Evolutionary conservation across 495 filamentous ascomycete species (phyloP).

Genomic region (Neurospora sp.): DNA sequence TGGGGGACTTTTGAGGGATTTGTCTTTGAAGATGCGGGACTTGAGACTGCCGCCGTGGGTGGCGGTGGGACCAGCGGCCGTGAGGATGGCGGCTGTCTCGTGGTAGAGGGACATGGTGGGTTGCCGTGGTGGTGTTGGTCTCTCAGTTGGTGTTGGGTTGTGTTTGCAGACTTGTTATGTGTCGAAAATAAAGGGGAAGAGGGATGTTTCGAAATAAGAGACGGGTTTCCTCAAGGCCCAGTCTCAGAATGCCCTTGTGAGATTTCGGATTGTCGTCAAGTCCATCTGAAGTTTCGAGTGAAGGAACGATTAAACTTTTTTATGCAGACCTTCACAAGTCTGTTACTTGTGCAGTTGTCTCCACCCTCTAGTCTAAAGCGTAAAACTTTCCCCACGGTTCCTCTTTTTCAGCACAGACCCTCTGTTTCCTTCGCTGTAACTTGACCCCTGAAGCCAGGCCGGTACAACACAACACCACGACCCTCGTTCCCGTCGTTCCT

Average conservation of each 20-base stretch:
- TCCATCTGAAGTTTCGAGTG: neutral
- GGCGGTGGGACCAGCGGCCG: slow-evolving; percentile 30
- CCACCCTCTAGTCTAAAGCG: neutral
- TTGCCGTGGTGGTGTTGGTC: neutral
- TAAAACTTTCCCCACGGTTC: neutral
- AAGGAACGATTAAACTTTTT: neutral
- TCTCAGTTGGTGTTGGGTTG: neutral
- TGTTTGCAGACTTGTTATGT: neutral
- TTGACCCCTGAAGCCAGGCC: neutral
- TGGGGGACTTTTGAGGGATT: slow-evolving; percentile 68
- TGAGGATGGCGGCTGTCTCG: slow-evolving; percentile 69
- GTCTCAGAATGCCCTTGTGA: neutral
- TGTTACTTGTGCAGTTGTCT: neutral
- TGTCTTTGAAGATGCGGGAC: slow-evolving; percentile 63
- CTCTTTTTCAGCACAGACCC: neutral
- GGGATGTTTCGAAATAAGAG: neutral
- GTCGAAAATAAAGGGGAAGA: too few relatives aligned
- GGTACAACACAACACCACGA: neutral
- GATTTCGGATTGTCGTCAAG: neutral
- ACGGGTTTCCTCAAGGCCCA: neutral
- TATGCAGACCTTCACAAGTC: neutral
- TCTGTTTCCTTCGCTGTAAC: neutral
- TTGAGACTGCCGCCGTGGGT: slow-evolving; percentile 67
- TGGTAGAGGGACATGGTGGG: slow-evolving; percentile 78
- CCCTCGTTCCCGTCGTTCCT: neutral